Evolutionary conservation across 2,329 filamentous ascomycete species (phyloP).

Genomic region (Nemania sp.): DNA sequence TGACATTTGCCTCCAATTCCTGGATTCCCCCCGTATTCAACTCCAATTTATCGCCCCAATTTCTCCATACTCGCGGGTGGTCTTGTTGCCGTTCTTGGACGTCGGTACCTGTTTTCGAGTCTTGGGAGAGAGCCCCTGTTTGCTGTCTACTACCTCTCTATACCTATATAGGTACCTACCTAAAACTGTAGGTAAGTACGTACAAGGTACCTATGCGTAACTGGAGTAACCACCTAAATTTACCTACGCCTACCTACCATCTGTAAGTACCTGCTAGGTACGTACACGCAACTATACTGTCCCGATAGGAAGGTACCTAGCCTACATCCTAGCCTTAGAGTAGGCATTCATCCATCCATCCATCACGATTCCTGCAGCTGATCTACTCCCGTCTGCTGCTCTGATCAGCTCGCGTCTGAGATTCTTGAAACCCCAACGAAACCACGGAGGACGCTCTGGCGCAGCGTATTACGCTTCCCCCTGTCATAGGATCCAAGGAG

Average conservation of each 20-base stretch:
- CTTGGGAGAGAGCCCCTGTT: slow-evolving; percentile 32
- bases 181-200: neutral
- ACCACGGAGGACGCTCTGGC: slow-evolving; percentile 43
- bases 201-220: too few relatives aligned
- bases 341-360: too few relatives aligned
- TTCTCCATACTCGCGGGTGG: slow-evolving; percentile 31
- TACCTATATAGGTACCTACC: slow-evolving; percentile 21
- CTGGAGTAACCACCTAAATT: too few relatives aligned
- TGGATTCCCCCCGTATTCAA: slow-evolving; percentile 30
- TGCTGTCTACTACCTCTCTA: too few relatives aligned
- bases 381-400: slow-evolving; percentile 23
- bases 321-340: too few relatives aligned
- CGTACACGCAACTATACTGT: too few relatives aligned
- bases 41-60: slow-evolving; percentile 32
- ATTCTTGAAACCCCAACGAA: slow-evolving; percentile 49
- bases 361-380: slow-evolving; percentile 25
- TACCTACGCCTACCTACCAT: too few relatives aligned
- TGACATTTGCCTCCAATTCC: slow-evolving; percentile 38
- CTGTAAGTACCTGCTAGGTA: too few relatives aligned
- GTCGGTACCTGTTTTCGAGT: slow-evolving; percentile 31
- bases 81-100: slow-evolving; percentile 43
- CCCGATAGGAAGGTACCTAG: too few relatives aligned
- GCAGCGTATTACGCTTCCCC: slow-evolving; percentile 37
- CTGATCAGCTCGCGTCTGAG: slow-evolving; percentile 39
- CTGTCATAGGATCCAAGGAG: slow-evolving; percentile 33